Conservation (phyloP, 2,329 filamentous ascomycete genomes). For the Aphanocladium album region DNA sequence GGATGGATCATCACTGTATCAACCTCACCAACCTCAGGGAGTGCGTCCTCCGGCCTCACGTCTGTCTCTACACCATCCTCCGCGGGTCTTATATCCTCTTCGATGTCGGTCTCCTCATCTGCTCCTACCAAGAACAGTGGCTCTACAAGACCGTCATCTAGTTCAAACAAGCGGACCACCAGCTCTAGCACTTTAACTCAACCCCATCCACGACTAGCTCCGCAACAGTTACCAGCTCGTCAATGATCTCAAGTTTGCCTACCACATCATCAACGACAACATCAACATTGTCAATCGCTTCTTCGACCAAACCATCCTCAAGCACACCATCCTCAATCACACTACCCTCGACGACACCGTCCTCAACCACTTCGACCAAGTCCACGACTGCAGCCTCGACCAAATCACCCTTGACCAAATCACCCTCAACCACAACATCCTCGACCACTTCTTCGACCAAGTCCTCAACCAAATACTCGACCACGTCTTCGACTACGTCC, state of each 20-base stretch:
- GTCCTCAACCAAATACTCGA: background rate
- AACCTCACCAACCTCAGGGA: background rate
- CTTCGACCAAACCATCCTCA: background rate
- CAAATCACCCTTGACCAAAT: background rate
- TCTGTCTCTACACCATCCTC: background rate
- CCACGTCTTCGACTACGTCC: background rate
- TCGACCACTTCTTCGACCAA: background rate
- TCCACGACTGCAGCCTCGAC: background rate
- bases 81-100: background rate
- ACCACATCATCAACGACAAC: background rate
- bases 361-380: background rate
- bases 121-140: background rate
- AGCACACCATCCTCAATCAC: background rate
- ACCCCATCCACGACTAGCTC: background rate
- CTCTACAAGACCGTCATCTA: background rate
- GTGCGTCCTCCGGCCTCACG: background rate
- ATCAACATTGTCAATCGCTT: background rate
- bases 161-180: background rate
- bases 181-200: background rate
- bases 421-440: background rate
- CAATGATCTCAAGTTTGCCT: background rate
- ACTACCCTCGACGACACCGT: background rate
- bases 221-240: background rate
- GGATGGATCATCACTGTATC: background rate
- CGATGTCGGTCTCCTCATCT: background rate